These are phyloP conservation scores for Corylus heterophylla DNA, from an alignment of 306 rosid species.

Conservation along the genomic window DNA sequence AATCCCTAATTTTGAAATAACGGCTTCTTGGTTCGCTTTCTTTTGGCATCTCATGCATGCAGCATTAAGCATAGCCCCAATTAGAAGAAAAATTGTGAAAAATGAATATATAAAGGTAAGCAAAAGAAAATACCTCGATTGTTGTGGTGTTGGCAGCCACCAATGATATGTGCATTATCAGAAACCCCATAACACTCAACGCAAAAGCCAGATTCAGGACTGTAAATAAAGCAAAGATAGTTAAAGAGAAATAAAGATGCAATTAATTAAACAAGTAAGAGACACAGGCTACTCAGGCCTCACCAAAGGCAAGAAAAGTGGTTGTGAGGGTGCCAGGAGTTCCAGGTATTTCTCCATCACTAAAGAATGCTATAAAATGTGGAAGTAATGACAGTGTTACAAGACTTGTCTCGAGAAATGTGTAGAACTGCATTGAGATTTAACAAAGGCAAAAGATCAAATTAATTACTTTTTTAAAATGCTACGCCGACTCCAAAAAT, in stretches of 20 bases:
- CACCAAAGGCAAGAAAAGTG: conserved; percentile 97
- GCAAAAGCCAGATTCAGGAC: conserved; percentile 96
- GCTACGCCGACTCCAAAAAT: too few relatives aligned
- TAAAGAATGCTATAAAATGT: conserved; percentile 83
- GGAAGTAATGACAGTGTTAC: conserved; percentile 89
- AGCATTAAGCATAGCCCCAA: neutral
- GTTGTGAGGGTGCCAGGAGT: conserved; percentile 96
- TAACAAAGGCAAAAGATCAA: conserved; percentile 22
- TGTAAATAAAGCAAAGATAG: conserved; percentile 34
- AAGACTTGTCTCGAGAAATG: conserved; percentile 90
- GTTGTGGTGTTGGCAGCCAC: conserved; percentile 91
- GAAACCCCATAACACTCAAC: conserved; percentile 89
- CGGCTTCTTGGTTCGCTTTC: neutral
- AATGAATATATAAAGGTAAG: neutral
- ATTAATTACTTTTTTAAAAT: neutral
- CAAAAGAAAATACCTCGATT: conserved; percentile 67
- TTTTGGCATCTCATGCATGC: neutral
- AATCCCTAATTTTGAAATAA: neutral
- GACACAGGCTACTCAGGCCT: conserved; percentile 19
- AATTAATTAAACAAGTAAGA: conserved; percentile 11
- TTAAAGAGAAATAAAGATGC: conserved; percentile 30
- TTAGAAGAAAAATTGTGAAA: neutral
- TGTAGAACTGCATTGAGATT: conserved; percentile 77
- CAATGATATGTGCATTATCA: conserved; percentile 90
- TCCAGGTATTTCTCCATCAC: conserved; percentile 94